Conservation (phyloP, 2,329 filamentous ascomycete genomes). For the Fusarium goolgardi region DNA sequence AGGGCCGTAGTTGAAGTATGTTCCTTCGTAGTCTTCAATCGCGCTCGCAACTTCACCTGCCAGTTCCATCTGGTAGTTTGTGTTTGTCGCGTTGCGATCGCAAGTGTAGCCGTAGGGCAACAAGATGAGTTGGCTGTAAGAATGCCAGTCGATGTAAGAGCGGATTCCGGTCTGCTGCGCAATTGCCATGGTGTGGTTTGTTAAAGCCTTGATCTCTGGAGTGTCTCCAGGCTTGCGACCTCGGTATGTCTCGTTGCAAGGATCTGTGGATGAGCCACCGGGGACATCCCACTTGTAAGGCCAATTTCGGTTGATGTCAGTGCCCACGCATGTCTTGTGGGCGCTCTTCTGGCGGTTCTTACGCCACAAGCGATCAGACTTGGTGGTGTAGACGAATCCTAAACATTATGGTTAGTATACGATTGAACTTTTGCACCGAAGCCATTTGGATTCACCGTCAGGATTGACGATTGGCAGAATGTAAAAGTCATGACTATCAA, state of each 20-base stretch:
- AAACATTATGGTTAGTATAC: neutral
- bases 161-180: constrained; percentile 60
- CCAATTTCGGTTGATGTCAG: constrained; percentile 72
- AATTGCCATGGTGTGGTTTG: constrained; percentile 48
- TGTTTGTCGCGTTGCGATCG: constrained; percentile 58
- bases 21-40: constrained; percentile 58
- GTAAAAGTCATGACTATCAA: constrained; percentile 74
- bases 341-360: constrained; percentile 64
- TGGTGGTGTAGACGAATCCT: constrained; percentile 63
- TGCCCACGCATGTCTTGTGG: constrained; percentile 59
- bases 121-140: constrained; percentile 70
- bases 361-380: constrained; percentile 68
- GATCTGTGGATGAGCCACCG: constrained; percentile 63
- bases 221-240: constrained; percentile 57
- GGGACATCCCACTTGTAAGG: constrained; percentile 63
- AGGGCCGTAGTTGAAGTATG: constrained; percentile 58
- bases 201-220: constrained; percentile 64
- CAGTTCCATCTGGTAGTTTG: constrained; percentile 61
- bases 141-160: constrained; percentile 74
- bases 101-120: constrained; percentile 71
- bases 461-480: constrained; percentile 72
- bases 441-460: constrained; percentile 57
- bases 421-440: accelerated
- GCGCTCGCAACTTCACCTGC: constrained; percentile 62
- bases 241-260: constrained; percentile 63